A percentile compares a stretch with the other conserved stretches of the same genome.
Conservation (phyloP, 176 grass and related monocot genomes). For the Lolium multiflorum region DNA sequence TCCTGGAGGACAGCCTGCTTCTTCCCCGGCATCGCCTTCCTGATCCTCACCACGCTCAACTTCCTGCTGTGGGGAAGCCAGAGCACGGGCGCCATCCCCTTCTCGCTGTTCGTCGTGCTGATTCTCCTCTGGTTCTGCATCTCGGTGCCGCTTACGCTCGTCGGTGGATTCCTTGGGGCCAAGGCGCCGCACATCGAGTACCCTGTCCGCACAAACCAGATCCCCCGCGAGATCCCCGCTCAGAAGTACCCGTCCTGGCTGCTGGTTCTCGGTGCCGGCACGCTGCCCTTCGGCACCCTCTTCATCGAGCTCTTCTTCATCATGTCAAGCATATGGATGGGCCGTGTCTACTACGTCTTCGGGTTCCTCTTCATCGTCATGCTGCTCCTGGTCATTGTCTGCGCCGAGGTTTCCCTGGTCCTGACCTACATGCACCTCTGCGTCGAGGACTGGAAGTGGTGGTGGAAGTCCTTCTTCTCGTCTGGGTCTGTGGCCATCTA, state of each 20-base stretch:
- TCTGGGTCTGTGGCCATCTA: constrained; percentile 81
- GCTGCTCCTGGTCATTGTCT: constrained; percentile 77
- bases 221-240: constrained; percentile 75
- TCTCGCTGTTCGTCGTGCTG: constrained; percentile 68
- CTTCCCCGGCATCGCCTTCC: constrained; percentile 83
- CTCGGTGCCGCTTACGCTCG: constrained; percentile 73
- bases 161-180: constrained; percentile 74
- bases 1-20: constrained; percentile 75
- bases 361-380: constrained; percentile 78
- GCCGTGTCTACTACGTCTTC: constrained; percentile 79
- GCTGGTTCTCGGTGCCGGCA: constrained; percentile 79
- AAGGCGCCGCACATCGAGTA: constrained; percentile 79
- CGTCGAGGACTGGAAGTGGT: constrained; percentile 87
- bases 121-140: constrained; percentile 86
- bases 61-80: constrained; percentile 88
- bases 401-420: constrained; percentile 76
- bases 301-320: constrained; percentile 94
- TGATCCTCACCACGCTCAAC: constrained; percentile 82
- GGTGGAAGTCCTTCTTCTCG: constrained; percentile 90
- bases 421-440: constrained; percentile 88
- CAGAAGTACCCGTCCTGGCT: constrained; percentile 86
- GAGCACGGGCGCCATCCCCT: constrained; percentile 76
- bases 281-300: constrained; percentile 76
- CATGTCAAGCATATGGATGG: constrained; percentile 89
- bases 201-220: constrained; percentile 83